Evolutionary conservation across 768 basidiomycete species (phyloP).

Genomic region (Cantharellus cinnabarinus): DNA sequence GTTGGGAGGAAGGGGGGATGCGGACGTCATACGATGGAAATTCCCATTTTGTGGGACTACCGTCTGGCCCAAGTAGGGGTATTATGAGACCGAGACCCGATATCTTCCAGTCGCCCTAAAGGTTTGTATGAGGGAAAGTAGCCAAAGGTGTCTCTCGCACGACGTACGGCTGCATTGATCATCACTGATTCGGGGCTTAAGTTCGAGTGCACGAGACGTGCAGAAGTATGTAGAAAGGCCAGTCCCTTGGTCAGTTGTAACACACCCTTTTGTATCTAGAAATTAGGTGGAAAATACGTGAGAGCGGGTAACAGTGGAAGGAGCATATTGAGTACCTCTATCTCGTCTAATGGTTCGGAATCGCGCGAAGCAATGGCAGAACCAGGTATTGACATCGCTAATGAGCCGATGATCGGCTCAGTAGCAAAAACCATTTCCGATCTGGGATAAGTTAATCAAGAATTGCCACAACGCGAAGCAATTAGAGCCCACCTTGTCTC

Average conservation of each 20-base stretch:
- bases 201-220: constrained; percentile 81
- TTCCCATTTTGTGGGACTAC: constrained; percentile 64
- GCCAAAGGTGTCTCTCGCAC: background rate
- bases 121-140: background rate
- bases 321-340: constrained; percentile 43
- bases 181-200: constrained; percentile 71
- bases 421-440: constrained; percentile 83
- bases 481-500: constrained; percentile 38
- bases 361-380: constrained; percentile 32
- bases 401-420: constrained; percentile 67
- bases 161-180: constrained; percentile 60
- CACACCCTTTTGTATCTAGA: constrained; percentile 85
- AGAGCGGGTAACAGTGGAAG: background rate
- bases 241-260: constrained; percentile 82
- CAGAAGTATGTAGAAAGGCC: constrained; percentile 79
- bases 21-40: constrained; percentile 76
- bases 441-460: constrained; percentile 4
- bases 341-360: constrained; percentile 69
- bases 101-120: constrained; percentile 94
- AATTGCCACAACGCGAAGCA: background rate
- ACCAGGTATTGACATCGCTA: constrained; percentile 56
- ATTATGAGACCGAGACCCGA: constrained; percentile 78
- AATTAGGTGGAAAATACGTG: background rate
- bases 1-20: constrained; percentile 62
- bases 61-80: constrained; percentile 44